Base-by-base conservation (phyloP, 495 filamentous ascomycete genomes). In the Tirmania nivea region DNA sequence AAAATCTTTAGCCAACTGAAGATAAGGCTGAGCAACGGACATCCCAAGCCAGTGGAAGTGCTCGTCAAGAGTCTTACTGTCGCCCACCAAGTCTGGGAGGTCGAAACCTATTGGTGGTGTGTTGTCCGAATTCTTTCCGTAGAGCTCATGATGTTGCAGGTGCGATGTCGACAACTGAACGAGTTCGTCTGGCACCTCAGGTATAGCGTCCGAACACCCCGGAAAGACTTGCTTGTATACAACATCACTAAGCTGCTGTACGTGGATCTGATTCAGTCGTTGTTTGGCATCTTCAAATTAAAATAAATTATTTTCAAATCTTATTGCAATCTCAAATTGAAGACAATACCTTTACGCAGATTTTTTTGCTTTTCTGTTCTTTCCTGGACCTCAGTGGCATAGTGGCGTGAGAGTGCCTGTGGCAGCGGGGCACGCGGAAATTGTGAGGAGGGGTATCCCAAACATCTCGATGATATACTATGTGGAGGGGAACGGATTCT, bases 11-110 rank as follows among this genome's bases (percentile, higher is more conserved):
- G 92, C 83, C 51, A 77, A 71, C 0, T 68, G 67, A 42, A 94
- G 66, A 63, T 87, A 95, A n/a, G 89, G 88, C 57, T 95, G 84
- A 20, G 85, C 84, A 12, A 80, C 77, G 63, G 94, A 86, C 69
- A 81, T 76, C 19, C 90, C 90, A 6, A 99, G 76, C 64, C 78
- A 88, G 71, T 85, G 72, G 63, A 99, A 99, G 67, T 99, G 90
- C 59, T 96, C 92, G 65, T 96, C 92, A 21, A 99, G 68, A 0
- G 84, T 83, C 31, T 72, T 60, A 14, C 39, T 19, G 25, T 31
- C 25, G 5, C 90, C 92, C 51, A 84, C 80, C 9, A 99, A 75
- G 16, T 68, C 60, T 0, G 90, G 90, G 0, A 99, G 69, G 56
- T 94, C 78, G 65, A 96, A 95, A 37, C 75, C 80, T 61, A 96